Evolutionary conservation across 495 filamentous ascomycete species (phyloP).

Genomic region (Friedmanniomyces endolithicus): DNA sequence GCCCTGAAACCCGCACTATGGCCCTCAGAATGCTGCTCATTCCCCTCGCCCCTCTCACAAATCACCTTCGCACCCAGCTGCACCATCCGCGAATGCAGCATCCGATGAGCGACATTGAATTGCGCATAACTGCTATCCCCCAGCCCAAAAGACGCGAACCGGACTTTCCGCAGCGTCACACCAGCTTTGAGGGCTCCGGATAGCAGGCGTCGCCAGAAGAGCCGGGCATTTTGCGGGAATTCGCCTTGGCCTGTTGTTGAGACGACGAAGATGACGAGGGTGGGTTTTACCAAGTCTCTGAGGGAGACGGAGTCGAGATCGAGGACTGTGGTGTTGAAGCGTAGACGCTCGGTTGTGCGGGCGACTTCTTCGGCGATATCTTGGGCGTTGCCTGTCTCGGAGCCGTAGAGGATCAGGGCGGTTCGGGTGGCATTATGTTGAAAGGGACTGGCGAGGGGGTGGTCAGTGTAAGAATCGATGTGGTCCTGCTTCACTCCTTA

Average conservation of each 20-base stretch:
- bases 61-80: slow-evolving; percentile 77
- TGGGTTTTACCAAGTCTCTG: slow-evolving; percentile 37
- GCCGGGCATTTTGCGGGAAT: slow-evolving; percentile 62
- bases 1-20: slow-evolving; percentile 29
- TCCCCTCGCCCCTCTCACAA: slow-evolving; percentile 68
- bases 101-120: slow-evolving; percentile 89
- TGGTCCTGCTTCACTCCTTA: too few species aligned
- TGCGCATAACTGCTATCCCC: slow-evolving; percentile 91
- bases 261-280: slow-evolving; percentile 61
- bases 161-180: slow-evolving; percentile 51
- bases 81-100: slow-evolving; percentile 69
- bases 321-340: slow-evolving; percentile 58
- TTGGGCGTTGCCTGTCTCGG: slow-evolving; percentile 86
- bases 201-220: slow-evolving; percentile 77
- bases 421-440: slow-evolving; percentile 24
- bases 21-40: slow-evolving; percentile 90
- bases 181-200: slow-evolving; percentile 60
- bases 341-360: slow-evolving; percentile 55
- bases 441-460: not conserved
- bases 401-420: slow-evolving; percentile 77
- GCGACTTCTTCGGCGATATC: slow-evolving; percentile 80
- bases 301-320: slow-evolving; percentile 65
- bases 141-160: slow-evolving; percentile 77
- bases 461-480: not conserved
- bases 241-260: slow-evolving; percentile 96